A percentile compares a stretch with the other conserved stretches of the same genome.
Conservation (phyloP, 2,329 filamentous ascomycete genomes). For the Plectosphaerella cucumerina region DNA sequence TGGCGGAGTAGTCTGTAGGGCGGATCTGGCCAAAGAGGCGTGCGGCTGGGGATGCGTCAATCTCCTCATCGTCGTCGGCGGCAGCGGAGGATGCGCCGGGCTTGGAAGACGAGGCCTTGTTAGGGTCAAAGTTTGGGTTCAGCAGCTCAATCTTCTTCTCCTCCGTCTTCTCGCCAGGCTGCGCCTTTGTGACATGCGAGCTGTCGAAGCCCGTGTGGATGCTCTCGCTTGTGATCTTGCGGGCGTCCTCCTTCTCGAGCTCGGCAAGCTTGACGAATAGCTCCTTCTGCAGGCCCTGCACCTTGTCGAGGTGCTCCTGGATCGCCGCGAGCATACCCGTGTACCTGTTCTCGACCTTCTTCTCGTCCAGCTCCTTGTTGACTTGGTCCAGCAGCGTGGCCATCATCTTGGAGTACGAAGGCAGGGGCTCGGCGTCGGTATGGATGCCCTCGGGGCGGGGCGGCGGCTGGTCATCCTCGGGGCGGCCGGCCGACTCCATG, state of each 20-base stretch:
- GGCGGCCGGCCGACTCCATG: constrained; percentile 73
- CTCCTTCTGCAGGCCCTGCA: constrained; percentile 73
- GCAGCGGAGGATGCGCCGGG: constrained; percentile 32
- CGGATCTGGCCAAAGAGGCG: constrained; percentile 79
- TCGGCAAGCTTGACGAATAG: constrained; percentile 69
- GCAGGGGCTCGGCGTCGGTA: constrained; percentile 66
- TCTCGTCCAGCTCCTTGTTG: constrained; percentile 77
- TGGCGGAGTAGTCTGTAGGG: constrained; percentile 66
- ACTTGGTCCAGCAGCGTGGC: constrained; percentile 92
- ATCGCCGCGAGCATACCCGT: constrained; percentile 76
- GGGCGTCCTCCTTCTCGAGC: constrained; percentile 77
- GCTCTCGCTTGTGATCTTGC: constrained; percentile 91
- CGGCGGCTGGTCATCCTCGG: constrained; percentile 71
- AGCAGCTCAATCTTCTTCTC: constrained; percentile 63
- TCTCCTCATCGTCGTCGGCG: constrained; percentile 65
- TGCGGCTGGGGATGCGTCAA: constrained; percentile 73
- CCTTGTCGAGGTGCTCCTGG: constrained; percentile 70
- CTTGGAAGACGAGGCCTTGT: constrained; percentile 14
- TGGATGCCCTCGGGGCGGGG: constrained; percentile 76
- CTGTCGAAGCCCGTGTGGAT: constrained; percentile 88
- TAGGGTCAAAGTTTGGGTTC: constrained; percentile 55
- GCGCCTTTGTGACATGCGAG: constrained; percentile 69
- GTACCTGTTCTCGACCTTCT: constrained; percentile 62
- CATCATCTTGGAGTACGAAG: constrained; percentile 96
- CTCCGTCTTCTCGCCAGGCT: constrained; percentile 39